These are phyloP conservation scores for Gamsiella multidivaricata DNA, from an alignment of 192 early-diverging fungal species.

Conservation along the genomic window DNA sequence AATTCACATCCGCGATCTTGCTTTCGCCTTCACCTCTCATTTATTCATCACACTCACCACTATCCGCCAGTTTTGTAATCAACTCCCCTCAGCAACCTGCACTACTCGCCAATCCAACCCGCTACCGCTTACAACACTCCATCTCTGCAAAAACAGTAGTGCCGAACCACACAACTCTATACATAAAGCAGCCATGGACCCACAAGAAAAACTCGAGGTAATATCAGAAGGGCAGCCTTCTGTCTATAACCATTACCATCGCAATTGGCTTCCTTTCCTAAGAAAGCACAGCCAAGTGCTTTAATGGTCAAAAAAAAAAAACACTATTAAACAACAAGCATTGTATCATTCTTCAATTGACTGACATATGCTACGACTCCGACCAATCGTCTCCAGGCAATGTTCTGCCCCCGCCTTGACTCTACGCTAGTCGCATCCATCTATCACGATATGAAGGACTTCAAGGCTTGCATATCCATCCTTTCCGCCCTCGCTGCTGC, in stretches of 20 bases:
- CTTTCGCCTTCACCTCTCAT: too few species aligned
- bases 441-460: conserved; percentile 37
- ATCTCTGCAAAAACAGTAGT: not conserved
- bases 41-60: too few species aligned
- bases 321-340: too few species aligned
- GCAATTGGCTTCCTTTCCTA: not conserved
- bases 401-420: conserved; percentile 51
- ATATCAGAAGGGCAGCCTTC: not conserved
- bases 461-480: conserved; percentile 35
- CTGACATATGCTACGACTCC: not conserved
- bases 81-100: too few species aligned
- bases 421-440: conserved; percentile 52
- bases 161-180: not conserved
- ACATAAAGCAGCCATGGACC: conserved; percentile 17
- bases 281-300: too few species aligned
- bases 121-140: not conserved
- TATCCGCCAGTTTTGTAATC: too few species aligned
- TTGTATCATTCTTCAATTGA: too few species aligned
- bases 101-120: too few species aligned
- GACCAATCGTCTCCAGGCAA: conserved; percentile 20
- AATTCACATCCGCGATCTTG: too few species aligned
- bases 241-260: not conserved
- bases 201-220: conserved; percentile 53
- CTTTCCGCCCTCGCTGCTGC: conserved; percentile 31
- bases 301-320: conserved; percentile 10